Evolutionary conservation across 1,284 basidiomycete genomes (phyloP), one percentile per base, ranked within the genome.

Genomic region (Puccinia coronata): DNA sequence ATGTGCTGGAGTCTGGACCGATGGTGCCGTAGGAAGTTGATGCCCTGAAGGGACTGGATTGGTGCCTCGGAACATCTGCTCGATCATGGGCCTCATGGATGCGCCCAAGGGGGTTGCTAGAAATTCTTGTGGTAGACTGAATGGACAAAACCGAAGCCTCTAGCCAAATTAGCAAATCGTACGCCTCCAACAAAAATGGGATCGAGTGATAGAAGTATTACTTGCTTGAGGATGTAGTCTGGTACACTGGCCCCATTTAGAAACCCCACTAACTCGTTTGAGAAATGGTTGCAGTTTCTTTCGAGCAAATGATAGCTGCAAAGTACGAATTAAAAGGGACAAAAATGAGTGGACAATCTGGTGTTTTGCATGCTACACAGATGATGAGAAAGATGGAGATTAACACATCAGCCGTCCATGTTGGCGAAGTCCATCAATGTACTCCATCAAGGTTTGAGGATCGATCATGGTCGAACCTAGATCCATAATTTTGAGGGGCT

Each of bases 91-190:
- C 0, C 84, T 83, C 82, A 87, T 82, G 71, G 84, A 83, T 70
- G 84, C 83, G 1, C 86, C 87, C 28, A 87, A 87, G 0, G 87
- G 87, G 0, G 87, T 87, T 39, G 83, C 76, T 65, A 87, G 84
- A 81, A 87, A 85, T 73, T 86, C 84, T 69, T 82, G 79, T 1
- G 87, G 85, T 12, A 85, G 80, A 83, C 83, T 83, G 25, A 86
- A 86, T 61, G 86, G 84, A 8, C 76, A 78, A 4, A 86, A 86
- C 87, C 85, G 1, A 83, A 25, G 8, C 25, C 14, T 31, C 34
- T 3, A 49, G 43, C 28, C 31, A 20, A 25, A 49, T 59, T 23
- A 14, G n/a, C 61, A 51, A 16, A n/a, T 34, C 34, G n/a, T n/a
- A n/a, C n/a, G n/a, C n/a, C n/a, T n/a, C n/a, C n/a, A 36, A n/a